Base-by-base conservation (phyloP, 129 eudicot genomes). In the Oenanthe sinensis region DNA sequence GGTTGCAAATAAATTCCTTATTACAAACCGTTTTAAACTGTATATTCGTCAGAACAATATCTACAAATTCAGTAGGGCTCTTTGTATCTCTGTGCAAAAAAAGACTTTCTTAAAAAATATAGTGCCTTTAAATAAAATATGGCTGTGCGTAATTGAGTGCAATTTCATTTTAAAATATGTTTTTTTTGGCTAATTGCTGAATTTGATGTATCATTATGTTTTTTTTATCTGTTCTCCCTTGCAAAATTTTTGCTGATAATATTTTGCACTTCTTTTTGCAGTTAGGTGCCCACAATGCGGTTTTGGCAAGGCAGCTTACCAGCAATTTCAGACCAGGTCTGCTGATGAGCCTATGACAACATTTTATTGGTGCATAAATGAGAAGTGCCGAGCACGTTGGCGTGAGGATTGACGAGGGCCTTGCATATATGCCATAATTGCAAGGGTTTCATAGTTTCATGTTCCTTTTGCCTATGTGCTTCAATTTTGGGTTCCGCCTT, bases 341-440 rank as follows among this genome's bases (percentile, higher is more conserved):
- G 96, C 97, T 54, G 97, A 93, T 84, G 98, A 93, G 76, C 98
- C 97, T 4, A 85, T 85, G 93, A 81, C 96, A 28, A 85, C 75
- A 68, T 91, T 91, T 79, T 93, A 86, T 83, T 82, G 47, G 20
- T 93, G 98, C 85, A 62, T 74, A 83, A 79, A 77, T 43, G 86
- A 85, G 75, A 83, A 77, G 13, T 93, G 97, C 67, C 73, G 62
- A 60, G 74, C 82, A 70, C 74, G 77, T 13, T 91, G 98, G 97
- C 84, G 86, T 10, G 97, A 93, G 78, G 90, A 87, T 83, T 93
- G 70, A 77, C 71, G 9, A 11, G 39, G 37, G 4, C 30, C 75
- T 39, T 70, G 24, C 36, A 60, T n/a, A 2, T 52, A 2, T 52
- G 62, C 62, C 22, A 8, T 52, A 5, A 20, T 60, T 62, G 71